A percentile compares a stretch with the other conserved stretches of the same genome.
Conservation (phyloP, 192 early-diverging fungal species). For the Umbelopsis sp. region DNA sequence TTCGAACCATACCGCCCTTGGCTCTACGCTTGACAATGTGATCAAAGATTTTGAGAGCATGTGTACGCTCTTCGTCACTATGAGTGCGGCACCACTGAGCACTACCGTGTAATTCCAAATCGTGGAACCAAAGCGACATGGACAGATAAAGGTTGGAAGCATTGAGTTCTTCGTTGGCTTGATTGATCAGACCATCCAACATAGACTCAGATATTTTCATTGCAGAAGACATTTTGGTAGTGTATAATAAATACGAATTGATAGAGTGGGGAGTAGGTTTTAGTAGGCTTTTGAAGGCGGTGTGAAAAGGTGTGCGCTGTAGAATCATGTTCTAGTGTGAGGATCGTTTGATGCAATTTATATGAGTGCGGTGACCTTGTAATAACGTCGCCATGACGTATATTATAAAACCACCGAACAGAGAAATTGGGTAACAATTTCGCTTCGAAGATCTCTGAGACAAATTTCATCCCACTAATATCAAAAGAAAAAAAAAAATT, state of each 20-base stretch:
- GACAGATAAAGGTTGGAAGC: conserved; percentile 37
- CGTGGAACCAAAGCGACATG: conserved; percentile 44
- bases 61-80: conserved; percentile 40
- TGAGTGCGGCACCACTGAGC: conserved; percentile 43
- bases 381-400: conserved; percentile 17
- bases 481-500: no score
- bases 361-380: neutral
- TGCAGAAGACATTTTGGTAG: conserved; percentile 22
- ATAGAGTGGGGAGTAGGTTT: neutral
- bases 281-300: neutral
- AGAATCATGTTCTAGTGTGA: neutral
- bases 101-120: conserved; percentile 42
- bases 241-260: neutral
- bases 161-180: conserved; percentile 40
- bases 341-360: neutral
- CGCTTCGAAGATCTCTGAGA: no score
- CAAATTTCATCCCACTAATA: no score
- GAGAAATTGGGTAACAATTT: no score
- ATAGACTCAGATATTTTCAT: conserved; percentile 28
- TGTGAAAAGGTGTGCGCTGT: neutral
- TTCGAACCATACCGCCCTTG: conserved; percentile 36
- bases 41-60: conserved; percentile 45
- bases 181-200: conserved; percentile 23
- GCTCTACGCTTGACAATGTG: conserved; percentile 44
- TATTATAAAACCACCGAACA: no score